Evolutionary conservation across 371 early-diverging fungal species (phyloP).

Genomic region (Mortierella sp.): DNA sequence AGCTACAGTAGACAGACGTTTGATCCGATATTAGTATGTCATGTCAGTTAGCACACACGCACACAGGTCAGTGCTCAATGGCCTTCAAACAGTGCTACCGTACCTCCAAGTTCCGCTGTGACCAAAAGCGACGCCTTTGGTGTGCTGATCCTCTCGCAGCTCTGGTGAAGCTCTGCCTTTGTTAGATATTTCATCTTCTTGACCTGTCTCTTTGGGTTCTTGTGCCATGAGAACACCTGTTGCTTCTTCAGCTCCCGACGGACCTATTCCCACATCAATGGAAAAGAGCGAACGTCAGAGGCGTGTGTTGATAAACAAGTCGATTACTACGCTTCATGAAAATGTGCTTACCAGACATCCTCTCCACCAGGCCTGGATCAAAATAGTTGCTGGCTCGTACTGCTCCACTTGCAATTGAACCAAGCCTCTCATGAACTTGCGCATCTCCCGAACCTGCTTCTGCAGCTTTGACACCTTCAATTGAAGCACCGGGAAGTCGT

Average conservation of each 20-base stretch:
- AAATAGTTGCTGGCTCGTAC: constrained; percentile 53
- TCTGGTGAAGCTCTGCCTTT: constrained; percentile 36
- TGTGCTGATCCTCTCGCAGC: constrained; percentile 44
- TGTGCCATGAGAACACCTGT: constrained; percentile 51
- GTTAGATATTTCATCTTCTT: constrained; percentile 48
- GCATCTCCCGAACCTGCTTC: constrained; percentile 57
- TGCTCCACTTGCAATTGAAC: constrained; percentile 54
- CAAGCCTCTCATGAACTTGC: constrained; percentile 55
- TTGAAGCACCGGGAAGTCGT: constrained; percentile 49
- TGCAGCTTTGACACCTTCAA: constrained; percentile 47
- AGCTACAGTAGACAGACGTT: constrained; percentile 21
- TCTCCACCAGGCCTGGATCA: constrained; percentile 58
- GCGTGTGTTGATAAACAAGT: background rate
- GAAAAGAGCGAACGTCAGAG: background rate
- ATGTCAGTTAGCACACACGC: too few species aligned
- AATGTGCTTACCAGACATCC: constrained; percentile 45
- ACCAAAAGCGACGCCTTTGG: constrained; percentile 49
- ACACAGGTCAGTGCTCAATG: background rate
- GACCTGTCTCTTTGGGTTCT: constrained; percentile 30
- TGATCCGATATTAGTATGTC: background rate
- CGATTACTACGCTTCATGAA: background rate
- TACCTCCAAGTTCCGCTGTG: constrained; percentile 47
- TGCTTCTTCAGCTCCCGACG: constrained; percentile 50
- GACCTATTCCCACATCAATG: constrained; percentile 23
- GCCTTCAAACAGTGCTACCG: background rate